phyloP scores from a whole-genome alignment of 441 rosid species.

The Corymbia citriodora region DNA sequence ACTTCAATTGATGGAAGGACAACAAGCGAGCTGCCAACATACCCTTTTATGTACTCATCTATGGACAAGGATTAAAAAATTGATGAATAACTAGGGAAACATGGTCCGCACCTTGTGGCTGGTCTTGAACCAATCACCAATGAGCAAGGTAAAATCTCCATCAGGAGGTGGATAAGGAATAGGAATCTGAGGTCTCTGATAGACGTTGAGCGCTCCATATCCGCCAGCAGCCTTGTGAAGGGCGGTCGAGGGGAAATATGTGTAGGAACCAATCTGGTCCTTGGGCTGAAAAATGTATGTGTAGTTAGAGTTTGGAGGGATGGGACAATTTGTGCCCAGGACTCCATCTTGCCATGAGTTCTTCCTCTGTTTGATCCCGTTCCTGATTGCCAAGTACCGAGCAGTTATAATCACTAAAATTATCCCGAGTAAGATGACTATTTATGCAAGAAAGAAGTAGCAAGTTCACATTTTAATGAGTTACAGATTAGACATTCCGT shows the following conservation, averaged over 20 bases:
- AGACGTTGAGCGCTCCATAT: conserved; percentile 66
- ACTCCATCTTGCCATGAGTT: conserved; percentile 99
- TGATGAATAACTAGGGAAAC: not conserved
- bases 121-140: conserved; percentile 89
- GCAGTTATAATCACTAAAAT: not conserved
- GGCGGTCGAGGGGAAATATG: conserved; percentile 74
- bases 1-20: not conserved
- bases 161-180: conserved; percentile 60
- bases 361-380: conserved; percentile 94
- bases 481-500: no score
- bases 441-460: not conserved
- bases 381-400: conserved; percentile 34
- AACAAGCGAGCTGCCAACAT: not conserved
- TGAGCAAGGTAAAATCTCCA: conserved; percentile 73
- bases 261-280: conserved; percentile 86
- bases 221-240: conserved; percentile 93
- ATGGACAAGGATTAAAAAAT: not conserved
- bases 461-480: not conserved
- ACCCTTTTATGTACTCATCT: not conserved
- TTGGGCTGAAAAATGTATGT: conserved; percentile 83
- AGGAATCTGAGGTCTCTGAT: conserved; percentile 62
- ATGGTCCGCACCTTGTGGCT: conserved; percentile 49
- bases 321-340: conserved; percentile 85
- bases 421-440: not conserved
- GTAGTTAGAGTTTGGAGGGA: conserved; percentile 78